Base-by-base conservation (phyloP, 2,329 filamentous ascomycete genomes). In the Dactylellina leptospora region DNA sequence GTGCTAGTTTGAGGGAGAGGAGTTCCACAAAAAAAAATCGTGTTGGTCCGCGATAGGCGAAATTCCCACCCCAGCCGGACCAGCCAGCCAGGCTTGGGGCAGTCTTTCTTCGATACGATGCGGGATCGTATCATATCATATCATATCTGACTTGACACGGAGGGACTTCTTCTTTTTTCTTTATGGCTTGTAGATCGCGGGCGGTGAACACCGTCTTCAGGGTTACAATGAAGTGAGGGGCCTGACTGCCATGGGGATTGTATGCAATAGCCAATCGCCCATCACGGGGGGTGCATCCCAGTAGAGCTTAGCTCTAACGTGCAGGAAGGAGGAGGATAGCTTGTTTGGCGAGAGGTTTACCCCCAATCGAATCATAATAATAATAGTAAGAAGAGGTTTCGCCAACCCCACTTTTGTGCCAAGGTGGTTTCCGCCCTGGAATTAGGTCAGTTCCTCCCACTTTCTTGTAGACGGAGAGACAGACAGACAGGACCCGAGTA, bases 11-110 rank as follows among this genome's bases (percentile, higher is more conserved):
- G 28, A 13, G 8, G 51, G 45, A 58, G 66, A 71, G 66, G 66
- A 71, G 66, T 71, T 71, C 66, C 63, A 56, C 66, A 62, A 42
- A 38, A 50, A 50, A 54, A 36, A 47, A 28, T 69, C 58, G 66
- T 71, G 66, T 63, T 71, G 58, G 42, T 71, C 66, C 66, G 66
- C 58, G 66, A 71, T 71, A 71, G 66, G 66, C 66, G 58, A 71
- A 63, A 33, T 44, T 18, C 40, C 30, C 18, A 42, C 28, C 13
- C 13, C 13, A 33, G 30, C 30, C 13, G 6, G 13, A 6, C 30
- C 38, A 18, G 33, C 42, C 5, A 20, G 5, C 11, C n/a, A 50
- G 25, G 23, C 13, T 23, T 16, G 18, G 22, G 30, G 27, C 30
- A 33, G n/a, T n/a, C n/a, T n/a, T n/a, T n/a, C n/a, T n/a, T n/a